Percentiles rank a stretch among this genome's conserved stretches.
Conservation (phyloP, 2,329 filamentous ascomycete genomes). For the Pseudocercospora vitis region DNA sequence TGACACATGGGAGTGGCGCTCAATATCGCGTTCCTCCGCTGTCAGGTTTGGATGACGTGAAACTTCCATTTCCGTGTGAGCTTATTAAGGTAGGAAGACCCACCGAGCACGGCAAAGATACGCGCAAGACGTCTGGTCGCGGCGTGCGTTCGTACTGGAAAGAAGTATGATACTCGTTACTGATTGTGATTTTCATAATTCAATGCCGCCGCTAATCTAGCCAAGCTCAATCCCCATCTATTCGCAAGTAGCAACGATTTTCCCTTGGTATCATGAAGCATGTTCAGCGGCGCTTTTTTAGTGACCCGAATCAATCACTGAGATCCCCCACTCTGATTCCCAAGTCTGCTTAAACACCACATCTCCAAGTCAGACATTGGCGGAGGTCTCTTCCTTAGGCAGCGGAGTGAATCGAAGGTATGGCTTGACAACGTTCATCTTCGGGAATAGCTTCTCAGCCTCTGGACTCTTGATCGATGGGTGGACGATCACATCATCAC, state of each 20-base stretch:
- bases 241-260: background rate
- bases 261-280: slow-evolving; percentile 1
- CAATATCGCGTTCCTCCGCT: slow-evolving; percentile 1
- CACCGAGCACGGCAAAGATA: background rate
- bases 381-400: slow-evolving; percentile 58
- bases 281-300: background rate
- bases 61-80: background rate
- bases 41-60: slow-evolving; percentile 4
- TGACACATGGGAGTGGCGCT: slow-evolving; percentile 6
- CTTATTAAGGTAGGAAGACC: background rate
- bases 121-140: background rate
- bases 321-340: slow-evolving; percentile 28
- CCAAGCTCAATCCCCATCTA: slow-evolving; percentile 1
- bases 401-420: slow-evolving; percentile 62
- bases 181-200: background rate
- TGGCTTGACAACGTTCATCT: slow-evolving; percentile 63
- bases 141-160: background rate
- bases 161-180: background rate
- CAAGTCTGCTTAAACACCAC: slow-evolving; percentile 29
- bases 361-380: slow-evolving; percentile 38
- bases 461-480: slow-evolving; percentile 59
- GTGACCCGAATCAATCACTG: background rate
- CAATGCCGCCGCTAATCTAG: background rate
- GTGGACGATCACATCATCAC: slow-evolving; percentile 62
- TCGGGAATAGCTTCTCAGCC: slow-evolving; percentile 59